These are phyloP conservation scores for Hypomontagnella monticulosa DNA, from an alignment of 495 filamentous ascomycete genomes.

Conservation along the genomic window DNA sequence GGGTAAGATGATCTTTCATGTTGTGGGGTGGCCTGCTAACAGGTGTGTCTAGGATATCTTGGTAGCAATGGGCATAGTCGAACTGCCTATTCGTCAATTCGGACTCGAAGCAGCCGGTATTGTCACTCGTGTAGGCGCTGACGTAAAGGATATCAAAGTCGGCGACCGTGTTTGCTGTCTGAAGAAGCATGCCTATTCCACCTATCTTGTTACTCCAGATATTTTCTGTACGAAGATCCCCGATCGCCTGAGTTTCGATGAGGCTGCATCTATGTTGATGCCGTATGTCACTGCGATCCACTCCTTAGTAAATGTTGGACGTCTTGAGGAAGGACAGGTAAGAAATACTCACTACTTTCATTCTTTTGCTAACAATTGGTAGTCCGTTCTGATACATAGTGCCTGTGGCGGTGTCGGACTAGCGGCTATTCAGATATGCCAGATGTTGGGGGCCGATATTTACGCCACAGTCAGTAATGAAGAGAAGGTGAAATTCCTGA, in stretches of 20 bases:
- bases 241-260: conserved; percentile 52
- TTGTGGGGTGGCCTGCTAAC: background rate
- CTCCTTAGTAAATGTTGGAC: conserved; percentile 45
- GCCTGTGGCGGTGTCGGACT: conserved; percentile 63
- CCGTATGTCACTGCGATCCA: conserved; percentile 61
- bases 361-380: conserved; percentile 47
- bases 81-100: conserved; percentile 27
- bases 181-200: conserved; percentile 40
- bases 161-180: conserved; percentile 55
- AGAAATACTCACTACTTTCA: conserved; percentile 2
- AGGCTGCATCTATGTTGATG: conserved; percentile 58
- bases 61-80: conserved; percentile 48
- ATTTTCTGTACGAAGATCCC: conserved; percentile 48
- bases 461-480: conserved; percentile 61
- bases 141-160: conserved; percentile 46
- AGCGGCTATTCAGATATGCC: conserved; percentile 62
- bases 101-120: conserved; percentile 53
- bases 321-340: conserved; percentile 47
- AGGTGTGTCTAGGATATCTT: conserved; percentile 51
- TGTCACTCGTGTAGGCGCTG: conserved; percentile 51
- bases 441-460: conserved; percentile 59
- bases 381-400: conserved; percentile 62
- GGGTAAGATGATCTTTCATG: conserved; percentile 35
- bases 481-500: conserved; percentile 55
- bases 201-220: conserved; percentile 34